Base-by-base conservation (phyloP, 495 filamentous ascomycete species). In the Penicillium diatomitis region DNA sequence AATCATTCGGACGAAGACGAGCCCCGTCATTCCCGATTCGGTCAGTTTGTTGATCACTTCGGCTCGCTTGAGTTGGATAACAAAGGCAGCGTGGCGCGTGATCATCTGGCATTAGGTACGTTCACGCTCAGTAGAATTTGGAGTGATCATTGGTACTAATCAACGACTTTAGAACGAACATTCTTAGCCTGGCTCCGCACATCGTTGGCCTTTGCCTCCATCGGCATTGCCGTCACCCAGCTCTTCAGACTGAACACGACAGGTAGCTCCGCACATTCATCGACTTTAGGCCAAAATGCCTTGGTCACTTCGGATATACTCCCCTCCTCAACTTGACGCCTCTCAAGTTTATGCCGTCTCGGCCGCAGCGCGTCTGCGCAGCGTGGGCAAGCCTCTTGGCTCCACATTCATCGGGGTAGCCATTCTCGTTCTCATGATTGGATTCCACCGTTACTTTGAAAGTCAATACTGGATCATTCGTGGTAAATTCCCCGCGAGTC, bases 131-230 rank as follows among this genome's bases (percentile, higher is more conserved):
- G 40, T 46, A n/a, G 39, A 12, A 48, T 55, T 62, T 46, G 60
- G 20, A 20, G 20, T 20, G 20, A 20, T 34, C 31, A 46, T 38
- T 45, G 50, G 30, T 58, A 44, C 48, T 52, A 39, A 60, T 38
- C 9, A n/a, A 4, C 31, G 3, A 12, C 6, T 47, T 29, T 59
- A 96, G 92, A 98, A 68, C 84, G 92, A 31, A 98, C 92, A 3
- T 98, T 97, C 67, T 81, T 98, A 20, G 92, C 92, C 43, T 98
- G 92, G 92, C 79, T 98, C 41, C 82, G 92, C 40, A 98, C 92
- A 11, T 96, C 90, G 20, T 77, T 98, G 38, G 88, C 91, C 41
- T 98, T 98, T 63, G 94, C 92, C 35, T 89, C 84, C 43, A 98
- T 98, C 58, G 92, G 92, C 48, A 90, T 98, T 51, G 92, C 91